Conservation (phyloP, 2,329 filamentous ascomycete genomes). For the Plenodomus tracheiphilus region DNA sequence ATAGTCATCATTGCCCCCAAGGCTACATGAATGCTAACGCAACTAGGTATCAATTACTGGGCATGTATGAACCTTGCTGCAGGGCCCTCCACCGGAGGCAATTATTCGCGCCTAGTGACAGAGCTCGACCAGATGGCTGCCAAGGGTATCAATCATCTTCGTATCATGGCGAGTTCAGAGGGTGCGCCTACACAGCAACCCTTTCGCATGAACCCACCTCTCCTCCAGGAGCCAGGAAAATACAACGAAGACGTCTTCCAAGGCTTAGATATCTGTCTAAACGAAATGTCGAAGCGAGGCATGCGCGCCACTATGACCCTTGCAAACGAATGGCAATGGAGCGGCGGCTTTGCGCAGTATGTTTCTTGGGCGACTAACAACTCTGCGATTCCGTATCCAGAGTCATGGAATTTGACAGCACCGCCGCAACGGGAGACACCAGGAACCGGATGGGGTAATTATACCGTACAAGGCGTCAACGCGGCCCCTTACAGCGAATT, state of each 20-base stretch:
- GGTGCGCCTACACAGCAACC: conserved; percentile 45
- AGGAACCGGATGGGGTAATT: conserved; percentile 46
- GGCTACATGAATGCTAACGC: neutral
- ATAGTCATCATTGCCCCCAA: neutral
- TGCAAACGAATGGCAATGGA: conserved; percentile 47
- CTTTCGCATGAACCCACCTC: conserved; percentile 45
- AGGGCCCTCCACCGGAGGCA: conserved; percentile 39
- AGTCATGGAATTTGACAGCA: conserved; percentile 45
- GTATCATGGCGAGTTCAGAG: conserved; percentile 47
- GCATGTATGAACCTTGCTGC: conserved; percentile 48
- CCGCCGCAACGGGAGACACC: conserved; percentile 39
- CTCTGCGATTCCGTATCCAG: conserved; percentile 41
- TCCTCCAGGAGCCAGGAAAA: conserved; percentile 42
- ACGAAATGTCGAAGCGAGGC: conserved; percentile 45
- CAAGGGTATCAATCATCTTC: conserved; percentile 46
- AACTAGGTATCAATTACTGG: conserved; percentile 46
- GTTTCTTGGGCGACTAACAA: conserved; percentile 45
- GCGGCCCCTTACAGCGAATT: conserved; percentile 37
- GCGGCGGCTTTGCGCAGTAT: conserved; percentile 45
- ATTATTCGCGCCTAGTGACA: conserved; percentile 41
- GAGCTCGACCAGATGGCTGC: conserved; percentile 48
- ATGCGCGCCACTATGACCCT: conserved; percentile 49
- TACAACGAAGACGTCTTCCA: conserved; percentile 46
- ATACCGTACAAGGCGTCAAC: conserved; percentile 40
- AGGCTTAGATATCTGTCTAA: conserved; percentile 44